phyloP scores from a whole-genome alignment of 371 early-diverging fungal species.

The Syncephalastrum sp. region DNA sequence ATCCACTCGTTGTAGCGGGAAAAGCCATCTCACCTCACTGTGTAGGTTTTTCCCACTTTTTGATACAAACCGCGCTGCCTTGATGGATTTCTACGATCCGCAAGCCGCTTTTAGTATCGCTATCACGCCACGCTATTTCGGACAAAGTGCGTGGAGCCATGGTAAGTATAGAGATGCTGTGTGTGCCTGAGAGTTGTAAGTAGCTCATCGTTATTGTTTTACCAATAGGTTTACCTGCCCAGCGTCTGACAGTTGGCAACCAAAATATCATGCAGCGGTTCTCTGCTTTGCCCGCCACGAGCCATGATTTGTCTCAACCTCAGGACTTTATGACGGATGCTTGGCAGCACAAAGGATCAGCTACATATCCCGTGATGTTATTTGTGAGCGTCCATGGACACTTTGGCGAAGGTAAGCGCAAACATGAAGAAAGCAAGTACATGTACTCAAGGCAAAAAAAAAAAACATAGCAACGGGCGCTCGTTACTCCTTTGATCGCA shows the following conservation, averaged over 20 bases:
- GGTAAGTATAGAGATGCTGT: slow-evolving; percentile 16
- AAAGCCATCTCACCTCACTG: too few relatives aligned
- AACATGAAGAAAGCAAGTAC: neutral
- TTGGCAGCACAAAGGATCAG: slow-evolving; percentile 45
- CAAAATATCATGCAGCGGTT: slow-evolving; percentile 36
- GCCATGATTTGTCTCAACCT: slow-evolving; percentile 40
- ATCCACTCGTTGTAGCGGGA: too few relatives aligned
- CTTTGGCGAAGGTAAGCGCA: slow-evolving; percentile 43
- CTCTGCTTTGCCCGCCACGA: slow-evolving; percentile 46
- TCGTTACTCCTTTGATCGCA: slow-evolving; percentile 51
- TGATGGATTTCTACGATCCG: slow-evolving; percentile 36
- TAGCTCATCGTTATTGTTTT: neutral
- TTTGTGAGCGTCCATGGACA: slow-evolving; percentile 54
- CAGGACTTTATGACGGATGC: slow-evolving; percentile 54
- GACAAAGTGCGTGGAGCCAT: slow-evolving; percentile 39
- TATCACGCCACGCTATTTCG: slow-evolving; percentile 24
- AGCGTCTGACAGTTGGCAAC: slow-evolving; percentile 18
- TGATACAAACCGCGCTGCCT: slow-evolving; percentile 36
- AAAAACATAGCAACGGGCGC: slow-evolving; percentile 14
- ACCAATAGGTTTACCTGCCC: slow-evolving; percentile 1
- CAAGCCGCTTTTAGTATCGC: slow-evolving; percentile 33
- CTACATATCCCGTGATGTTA: slow-evolving; percentile 33
- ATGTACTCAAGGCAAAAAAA: neutral
- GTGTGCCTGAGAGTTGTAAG: neutral
- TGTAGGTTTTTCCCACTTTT: slow-evolving; percentile 36